phyloP scores from a whole-genome alignment of 2,329 filamentous ascomycete species.

The Diplocarpon mali region DNA sequence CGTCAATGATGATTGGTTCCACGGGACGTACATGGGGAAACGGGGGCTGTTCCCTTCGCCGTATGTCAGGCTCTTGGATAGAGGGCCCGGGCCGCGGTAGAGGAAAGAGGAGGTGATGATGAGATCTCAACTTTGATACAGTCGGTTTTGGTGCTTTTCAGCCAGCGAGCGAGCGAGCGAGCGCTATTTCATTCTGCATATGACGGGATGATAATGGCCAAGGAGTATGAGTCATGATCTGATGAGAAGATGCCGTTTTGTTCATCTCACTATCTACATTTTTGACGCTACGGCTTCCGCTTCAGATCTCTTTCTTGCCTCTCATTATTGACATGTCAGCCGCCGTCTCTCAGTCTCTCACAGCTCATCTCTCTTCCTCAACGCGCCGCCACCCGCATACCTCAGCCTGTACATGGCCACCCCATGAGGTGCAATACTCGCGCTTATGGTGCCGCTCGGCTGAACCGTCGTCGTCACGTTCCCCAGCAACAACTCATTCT shows the following conservation, averaged over 20 bases:
- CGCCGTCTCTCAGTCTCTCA: slow-evolving; percentile 20
- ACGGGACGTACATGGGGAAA: slow-evolving; percentile 72
- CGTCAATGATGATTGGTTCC: slow-evolving; percentile 85
- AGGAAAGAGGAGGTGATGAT: background rate
- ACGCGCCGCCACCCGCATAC: slow-evolving; percentile 19
- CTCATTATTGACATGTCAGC: no score
- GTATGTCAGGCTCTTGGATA: slow-evolving; percentile 49
- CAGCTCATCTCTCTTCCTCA: slow-evolving; percentile 34
- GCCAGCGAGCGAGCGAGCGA: background rate
- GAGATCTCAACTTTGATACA: background rate
- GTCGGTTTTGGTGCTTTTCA: background rate
- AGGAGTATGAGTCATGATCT: background rate
- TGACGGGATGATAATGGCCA: background rate
- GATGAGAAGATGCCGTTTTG: no score
- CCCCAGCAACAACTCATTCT: slow-evolving; percentile 36
- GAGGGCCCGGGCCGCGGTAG: background rate
- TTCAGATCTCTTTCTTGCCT: no score
- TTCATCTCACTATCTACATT: background rate
- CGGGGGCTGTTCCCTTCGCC: slow-evolving; percentile 72
- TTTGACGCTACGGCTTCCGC: no score
- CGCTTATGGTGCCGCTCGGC: slow-evolving; percentile 33
- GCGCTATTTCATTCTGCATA: background rate
- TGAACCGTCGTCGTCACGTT: slow-evolving; percentile 33
- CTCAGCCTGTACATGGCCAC: slow-evolving; percentile 40
- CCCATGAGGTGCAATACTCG: slow-evolving; percentile 36